These are phyloP conservation scores for Vitis hybrid DNA, from an alignment of 177 flowering plant species.

Conservation along the genomic window DNA sequence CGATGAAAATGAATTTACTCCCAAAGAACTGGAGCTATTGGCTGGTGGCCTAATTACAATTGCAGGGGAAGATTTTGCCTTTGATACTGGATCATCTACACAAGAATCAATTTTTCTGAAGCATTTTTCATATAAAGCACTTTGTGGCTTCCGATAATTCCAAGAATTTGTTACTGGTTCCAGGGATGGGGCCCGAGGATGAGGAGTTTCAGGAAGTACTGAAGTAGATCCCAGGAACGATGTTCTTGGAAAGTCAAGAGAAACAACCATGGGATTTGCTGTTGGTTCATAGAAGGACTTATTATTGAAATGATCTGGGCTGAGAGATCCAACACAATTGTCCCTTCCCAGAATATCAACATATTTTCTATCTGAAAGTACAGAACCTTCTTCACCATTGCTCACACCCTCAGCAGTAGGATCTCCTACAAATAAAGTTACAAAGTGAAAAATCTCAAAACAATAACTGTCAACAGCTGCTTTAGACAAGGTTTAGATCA, in stretches of 20 bases:
- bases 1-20: slow-evolving; percentile 3
- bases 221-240: slow-evolving; percentile 21
- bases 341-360: slow-evolving; percentile 16
- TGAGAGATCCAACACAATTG: slow-evolving; percentile 10
- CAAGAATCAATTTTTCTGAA: slow-evolving; percentile 21
- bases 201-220: slow-evolving; percentile 25
- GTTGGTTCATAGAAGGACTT: slow-evolving; percentile 14
- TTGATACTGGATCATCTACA: slow-evolving; percentile 17
- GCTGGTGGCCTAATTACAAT: slow-evolving; percentile 25
- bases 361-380: neutral
- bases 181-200: slow-evolving; percentile 15
- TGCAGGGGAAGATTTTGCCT: slow-evolving; percentile 22
- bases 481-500: neutral
- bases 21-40: slow-evolving; percentile 11
- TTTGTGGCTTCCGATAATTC: slow-evolving; percentile 16
- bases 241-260: slow-evolving; percentile 24
- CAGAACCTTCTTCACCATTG: slow-evolving; percentile 17
- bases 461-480: neutral
- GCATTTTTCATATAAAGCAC: slow-evolving; percentile 19
- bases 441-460: neutral
- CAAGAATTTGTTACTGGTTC: slow-evolving; percentile 13
- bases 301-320: slow-evolving; percentile 12
- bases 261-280: slow-evolving; percentile 12
- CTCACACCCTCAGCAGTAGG: slow-evolving; percentile 8
- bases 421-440: slow-evolving; percentile 12